These are phyloP conservation scores for Fusarium secorum DNA, from an alignment of 2,329 filamentous ascomycete genomes.

Conservation along the genomic window DNA sequence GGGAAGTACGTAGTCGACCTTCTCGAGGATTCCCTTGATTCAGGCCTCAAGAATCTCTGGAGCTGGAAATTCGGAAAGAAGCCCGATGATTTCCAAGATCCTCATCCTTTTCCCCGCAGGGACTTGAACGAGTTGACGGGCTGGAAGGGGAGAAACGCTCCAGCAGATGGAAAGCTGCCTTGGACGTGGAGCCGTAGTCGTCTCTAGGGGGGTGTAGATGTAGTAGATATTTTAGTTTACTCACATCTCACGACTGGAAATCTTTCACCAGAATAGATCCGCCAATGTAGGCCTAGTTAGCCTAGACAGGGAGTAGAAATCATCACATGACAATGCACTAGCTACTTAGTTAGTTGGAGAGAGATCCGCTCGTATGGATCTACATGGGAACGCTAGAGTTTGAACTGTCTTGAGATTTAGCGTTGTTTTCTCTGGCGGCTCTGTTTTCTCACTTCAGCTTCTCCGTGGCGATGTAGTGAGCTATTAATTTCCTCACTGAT, in stretches of 20 bases:
- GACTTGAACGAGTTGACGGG: slow-evolving; percentile 31
- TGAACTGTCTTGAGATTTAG: background rate
- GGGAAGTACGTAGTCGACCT: slow-evolving; percentile 55
- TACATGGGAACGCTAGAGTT: background rate
- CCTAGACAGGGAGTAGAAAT: background rate
- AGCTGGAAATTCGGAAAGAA: slow-evolving; percentile 34
- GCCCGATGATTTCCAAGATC: slow-evolving; percentile 30
- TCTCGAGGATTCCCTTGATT: slow-evolving; percentile 46
- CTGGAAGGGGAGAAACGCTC: slow-evolving; percentile 35
- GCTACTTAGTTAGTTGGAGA: slow-evolving; percentile 2
- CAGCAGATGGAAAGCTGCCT: slow-evolving; percentile 31
- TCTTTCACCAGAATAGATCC: background rate
- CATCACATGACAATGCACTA: slow-evolving; percentile 25
- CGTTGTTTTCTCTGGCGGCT: slow-evolving; percentile 24
- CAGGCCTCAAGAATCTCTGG: slow-evolving; percentile 53
- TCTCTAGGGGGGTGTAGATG: slow-evolving; percentile 6
- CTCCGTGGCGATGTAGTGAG: background rate
- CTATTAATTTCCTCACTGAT: background rate
- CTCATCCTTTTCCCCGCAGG: slow-evolving; percentile 33
- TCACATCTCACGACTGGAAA: slow-evolving; percentile 15
- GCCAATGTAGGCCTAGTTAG: slow-evolving; percentile 1
- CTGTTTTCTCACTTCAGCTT: slow-evolving; percentile 10
- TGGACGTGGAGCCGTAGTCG: slow-evolving; percentile 37
- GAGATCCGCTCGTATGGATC: slow-evolving; percentile 13
- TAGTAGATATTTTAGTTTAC: background rate